Evolutionary conservation across 177 flowering plant genomes (phyloP).

Genomic region (Vitis hybrid): DNA sequence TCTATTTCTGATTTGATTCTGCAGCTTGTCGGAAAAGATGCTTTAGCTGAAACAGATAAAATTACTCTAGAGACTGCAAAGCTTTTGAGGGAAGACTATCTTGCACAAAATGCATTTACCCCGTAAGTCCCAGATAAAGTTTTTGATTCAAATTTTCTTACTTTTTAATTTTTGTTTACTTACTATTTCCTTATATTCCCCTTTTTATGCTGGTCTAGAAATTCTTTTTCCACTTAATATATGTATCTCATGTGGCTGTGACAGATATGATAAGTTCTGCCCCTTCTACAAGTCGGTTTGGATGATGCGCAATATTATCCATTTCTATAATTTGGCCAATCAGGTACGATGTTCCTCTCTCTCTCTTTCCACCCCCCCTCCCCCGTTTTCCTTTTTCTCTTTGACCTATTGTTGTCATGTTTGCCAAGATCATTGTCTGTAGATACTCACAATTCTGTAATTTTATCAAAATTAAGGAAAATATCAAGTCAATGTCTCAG

Average conservation of each 20-base stretch:
- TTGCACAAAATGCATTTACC: conserved; percentile 99
- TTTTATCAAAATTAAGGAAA: no score
- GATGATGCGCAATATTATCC: conserved; percentile 99
- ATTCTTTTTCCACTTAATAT: background rate
- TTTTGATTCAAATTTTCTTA: background rate
- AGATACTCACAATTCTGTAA: background rate
- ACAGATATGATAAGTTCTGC: conserved; percentile 95
- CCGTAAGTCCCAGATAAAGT: conserved; percentile 55
- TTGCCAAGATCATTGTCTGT: background rate
- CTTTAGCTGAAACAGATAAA: conserved; percentile 95
- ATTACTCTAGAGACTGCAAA: conserved; percentile 95
- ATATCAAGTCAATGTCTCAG: no score
- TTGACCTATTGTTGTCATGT: background rate
- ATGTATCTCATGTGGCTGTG: conserved; percentile 11
- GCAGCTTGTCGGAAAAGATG: conserved; percentile 99
- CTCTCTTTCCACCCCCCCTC: no score
- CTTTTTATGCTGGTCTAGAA: background rate
- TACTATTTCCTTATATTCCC: background rate
- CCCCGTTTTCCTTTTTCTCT: no score
- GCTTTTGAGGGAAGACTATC: conserved; percentile 98
- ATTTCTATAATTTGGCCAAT: conserved; percentile 89
- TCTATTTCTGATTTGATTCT: conserved; percentile 13
- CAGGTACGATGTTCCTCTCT: conserved; percentile 46
- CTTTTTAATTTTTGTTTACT: background rate
- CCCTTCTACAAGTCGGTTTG: conserved; percentile 99